Base-by-base conservation (phyloP, 2,329 filamentous ascomycete genomes). In the Colletotrichum tofieldiae region DNA sequence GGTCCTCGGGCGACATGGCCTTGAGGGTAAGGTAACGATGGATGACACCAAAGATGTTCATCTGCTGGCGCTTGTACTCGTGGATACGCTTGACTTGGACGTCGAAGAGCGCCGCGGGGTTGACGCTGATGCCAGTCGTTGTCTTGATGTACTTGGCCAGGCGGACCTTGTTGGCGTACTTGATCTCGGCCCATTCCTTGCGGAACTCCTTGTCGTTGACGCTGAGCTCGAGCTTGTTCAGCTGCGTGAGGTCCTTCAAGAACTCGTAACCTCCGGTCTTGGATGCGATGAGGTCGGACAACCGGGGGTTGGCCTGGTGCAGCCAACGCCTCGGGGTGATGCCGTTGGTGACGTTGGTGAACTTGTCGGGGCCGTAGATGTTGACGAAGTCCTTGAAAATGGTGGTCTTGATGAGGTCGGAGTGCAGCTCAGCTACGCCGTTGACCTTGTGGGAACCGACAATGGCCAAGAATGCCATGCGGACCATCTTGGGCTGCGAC, bases 371-470 rank as follows among this genome's bases (percentile, higher is more conserved):
- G 3, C 96, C 96, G 78, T 96, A 99, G 75, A 99, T 94, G 77
- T 91, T 89, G 72, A 99, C 96, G 83, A 99, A 99, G 82, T 99
- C 96, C 83, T 96, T 98, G 91, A 99, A 98, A 77, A 99, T 97
- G n/a, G 96, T 99, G 0, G 95, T 97, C 87, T 96, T 96, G 87
- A 99, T 98, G 71, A 99, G 88, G 80, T 99, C 96, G 0, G 96
- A 99, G 85, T 99, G 96, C 75, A 99, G 86, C 84, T 99, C 96
- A 43, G 96, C 96, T 45, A 99, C 96, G 81, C 96, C 96, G 77
- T 99, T 99, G 86, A 99, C 95, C 87, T 98, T 99, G 90, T 98
- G 96, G 45, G 96, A 98, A 59, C 96, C 96, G 77, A 99, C 95
- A 80, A 98, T 93, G 74, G 96, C 96, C 63, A 99, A 86, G 83